Base-by-base conservation (phyloP, 129 eudicot genomes). In the Solidago caesia region DNA sequence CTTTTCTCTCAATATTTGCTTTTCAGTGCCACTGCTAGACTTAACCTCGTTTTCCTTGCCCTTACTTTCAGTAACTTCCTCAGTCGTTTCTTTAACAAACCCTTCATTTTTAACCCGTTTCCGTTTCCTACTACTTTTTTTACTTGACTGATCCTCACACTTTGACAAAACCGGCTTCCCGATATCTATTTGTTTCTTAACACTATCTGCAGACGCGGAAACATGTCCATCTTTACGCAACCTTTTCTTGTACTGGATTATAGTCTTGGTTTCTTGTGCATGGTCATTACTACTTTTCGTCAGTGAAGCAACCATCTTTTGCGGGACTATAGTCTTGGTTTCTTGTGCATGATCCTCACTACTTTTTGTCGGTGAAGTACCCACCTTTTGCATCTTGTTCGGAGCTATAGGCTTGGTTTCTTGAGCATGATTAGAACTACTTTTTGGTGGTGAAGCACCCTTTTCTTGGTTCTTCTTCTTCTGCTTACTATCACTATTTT, bases 1-100 rank as follows among this genome's bases (percentile, higher is more conserved):
- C 77, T 83, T 81, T 52, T 92, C 96, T 27, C 98, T 79, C 74
- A 92, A 45, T 65, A 85, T 39, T 73, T 89, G 92, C 80, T 89
- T 92, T 70, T 92, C 96, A 5, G 95, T 89, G 49, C 86, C 84
- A 51, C 79, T 85, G 70, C 89, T 87, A 60, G 77, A 80, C 74
- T 87, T 87, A 9, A 80, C 63, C 63, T 82, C 84, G 57, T 74
- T 77, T 74, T 84, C 87, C 76, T 82, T 87, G 5, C 59, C 72
- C 71, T 71, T 84, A 12, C 41, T 44, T 2, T 78, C 73, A 9
- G 74, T 47, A 6, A 25, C 48, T 21, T 44, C 79, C 67, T 87
- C 75, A 59, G 81, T 66, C 11, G 80, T 55, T 4, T 72, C 76
- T 26, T 81, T 71, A 21, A 64, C 64, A 67, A 68, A 70, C 21